A percentile compares a stretch with the other conserved stretches of the same genome.
Conservation (phyloP, 805 yeast genomes). For the Kurtzmaniella fragi region DNA sequence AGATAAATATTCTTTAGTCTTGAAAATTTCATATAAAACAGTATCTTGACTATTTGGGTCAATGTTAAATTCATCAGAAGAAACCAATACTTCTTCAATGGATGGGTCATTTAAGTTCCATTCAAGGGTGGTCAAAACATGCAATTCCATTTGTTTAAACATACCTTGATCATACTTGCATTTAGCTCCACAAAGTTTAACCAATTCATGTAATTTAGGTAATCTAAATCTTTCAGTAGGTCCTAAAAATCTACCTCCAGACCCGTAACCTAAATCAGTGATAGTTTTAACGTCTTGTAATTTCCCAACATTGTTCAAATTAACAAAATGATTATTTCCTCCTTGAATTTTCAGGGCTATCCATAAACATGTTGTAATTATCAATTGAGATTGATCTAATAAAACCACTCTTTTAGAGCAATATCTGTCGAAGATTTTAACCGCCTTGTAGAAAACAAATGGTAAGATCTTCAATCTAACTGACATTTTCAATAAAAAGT, state of each 20-base stretch:
- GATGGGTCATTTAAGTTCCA: conserved; percentile 68
- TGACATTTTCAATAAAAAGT: conserved; percentile 72
- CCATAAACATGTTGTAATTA: conserved; percentile 91
- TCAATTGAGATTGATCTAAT: conserved; percentile 82
- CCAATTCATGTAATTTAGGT: conserved; percentile 69
- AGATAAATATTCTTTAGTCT: conserved; percentile 45
- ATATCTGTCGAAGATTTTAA: conserved; percentile 82
- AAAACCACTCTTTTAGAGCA: conserved; percentile 82
- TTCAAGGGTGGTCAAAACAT: conserved; percentile 39
- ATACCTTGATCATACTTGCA: conserved; percentile 44
- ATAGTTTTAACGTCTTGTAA: conserved; percentile 24
- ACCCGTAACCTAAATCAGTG: conserved; percentile 36
- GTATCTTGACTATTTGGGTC: conserved; percentile 4
- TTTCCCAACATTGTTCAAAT: conserved; percentile 26
- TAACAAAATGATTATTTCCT: conserved; percentile 64
- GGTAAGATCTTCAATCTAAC: conserved; percentile 60
- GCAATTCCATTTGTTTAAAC: conserved; percentile 62
- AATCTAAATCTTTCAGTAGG: conserved; percentile 72
- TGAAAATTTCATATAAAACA: conserved; percentile 29
- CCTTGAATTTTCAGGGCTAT: conserved; percentile 82
- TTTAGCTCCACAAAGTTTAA: conserved; percentile 62
- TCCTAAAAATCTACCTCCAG: conserved; percentile 58
- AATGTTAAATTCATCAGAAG: conserved; percentile 31
- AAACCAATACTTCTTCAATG: conserved; percentile 33
- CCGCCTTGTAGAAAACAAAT: conserved; percentile 61